Base-by-base conservation (phyloP, 2,329 filamentous ascomycete genomes). In the Penicillium sp. region DNA sequence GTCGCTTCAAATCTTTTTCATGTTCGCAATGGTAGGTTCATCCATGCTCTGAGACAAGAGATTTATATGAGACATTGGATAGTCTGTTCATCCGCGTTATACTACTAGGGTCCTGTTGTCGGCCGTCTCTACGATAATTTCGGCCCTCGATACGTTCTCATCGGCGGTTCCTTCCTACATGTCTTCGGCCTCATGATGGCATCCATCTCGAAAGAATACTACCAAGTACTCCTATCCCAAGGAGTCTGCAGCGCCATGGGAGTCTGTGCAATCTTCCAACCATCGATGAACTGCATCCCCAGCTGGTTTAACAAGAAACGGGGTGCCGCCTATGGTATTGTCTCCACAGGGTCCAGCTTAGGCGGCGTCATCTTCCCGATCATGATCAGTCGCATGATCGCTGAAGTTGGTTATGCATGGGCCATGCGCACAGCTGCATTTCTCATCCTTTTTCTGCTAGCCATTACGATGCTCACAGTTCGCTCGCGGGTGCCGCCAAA, bases 101-200 rank as follows among this genome's bases (percentile, higher is more conserved):
- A 72, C 67, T 35, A 69, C 74, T 37, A 65, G 60, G 86, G 87
- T 0, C 85, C 86, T 0, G 66, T 89, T 4, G 79, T 86, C 13
- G 88, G 88, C 1, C 83, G 83, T 46, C 50, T 87, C 0, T 89
- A 82, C 63, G 88, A 90, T 66, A 83, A 78, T 54, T 83, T 85
- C 58, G 88, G 88, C 0, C 85, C 87, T 0, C 79, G 81, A 27
- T 80, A 76, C 13, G 13, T 89, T 0, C 66, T 84, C 2, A 35
- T 82, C 0, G 68, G 74, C 27, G 83, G 83, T n/a, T 78, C 78
- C 3, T 75, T 85, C 53, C 66, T 85, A 50, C 82, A 85, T 59
- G 80, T 85, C 54, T 83, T 85, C 55, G 82, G 83, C 4, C 70
- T 85, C 19, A 85, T 85, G 82, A 85, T 85, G 83, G 75, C 81